Base-by-base conservation (phyloP, 257 asterid genomes). In the Scutellaria baicalensis region DNA sequence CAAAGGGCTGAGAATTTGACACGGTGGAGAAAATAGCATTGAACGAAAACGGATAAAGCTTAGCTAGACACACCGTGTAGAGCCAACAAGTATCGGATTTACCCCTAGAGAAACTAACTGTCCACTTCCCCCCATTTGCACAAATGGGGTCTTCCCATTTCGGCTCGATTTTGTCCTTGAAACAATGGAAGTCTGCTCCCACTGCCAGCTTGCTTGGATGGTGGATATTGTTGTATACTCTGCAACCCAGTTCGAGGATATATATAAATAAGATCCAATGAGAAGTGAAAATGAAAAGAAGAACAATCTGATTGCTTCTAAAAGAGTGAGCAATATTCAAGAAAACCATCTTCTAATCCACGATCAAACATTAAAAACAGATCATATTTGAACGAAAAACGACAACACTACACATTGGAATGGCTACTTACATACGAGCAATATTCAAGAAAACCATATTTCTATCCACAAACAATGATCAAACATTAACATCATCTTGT, bases 91-190 rank as follows among this genome's bases (percentile, higher is more conserved):
- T 93, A 70, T 91, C 97, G 55, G 95, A 80, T 87, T 93, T 93
- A 14, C 80, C 84, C 90, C 83, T 84, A 0, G 81, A 1, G 74
- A 83, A 84, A 70, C 10, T 79, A 62, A 84, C 73, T 0, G 96
- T 89, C 97, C 99, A 93, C 73, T 83, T 93, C 42, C 99, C 97
- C 48, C 97, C 99, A 74, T 85, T 91, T 65, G 96, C 92, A 76
- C 97, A 93, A 56, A 93, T 56, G 51, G 99, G 96, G 66, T 93
- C 96, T 77, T 93, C 99, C 99, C 97, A 93, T 73, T 87, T 87
- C 39, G 99, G 99, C 84, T 83, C 89, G 44, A 93, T 89, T 71
- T 86, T 86, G 74, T 89, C 64, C 74, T 93, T 93, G 85, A 93
- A 93, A 80, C 97, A 91, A 75, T 89, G 72, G 39, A 93, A 86